Percentiles rank a stretch among this genome's conserved stretches.
Conservation (phyloP, 768 basidiomycete genomes). For the Phylloporus sp. region DNA sequence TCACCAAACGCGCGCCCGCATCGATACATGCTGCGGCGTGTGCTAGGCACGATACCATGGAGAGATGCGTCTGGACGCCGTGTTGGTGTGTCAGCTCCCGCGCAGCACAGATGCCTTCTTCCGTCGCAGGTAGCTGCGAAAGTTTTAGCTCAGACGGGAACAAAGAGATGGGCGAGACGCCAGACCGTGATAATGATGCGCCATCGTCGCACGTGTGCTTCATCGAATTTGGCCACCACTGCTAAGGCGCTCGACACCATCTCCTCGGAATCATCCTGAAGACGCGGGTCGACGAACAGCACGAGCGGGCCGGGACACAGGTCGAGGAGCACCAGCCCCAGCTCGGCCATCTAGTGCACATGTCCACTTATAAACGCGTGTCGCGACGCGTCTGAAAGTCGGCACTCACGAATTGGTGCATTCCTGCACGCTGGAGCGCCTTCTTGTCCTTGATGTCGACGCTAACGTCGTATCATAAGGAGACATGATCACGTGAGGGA, state of each 20-base stretch:
- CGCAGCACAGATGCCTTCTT: conserved; percentile 49
- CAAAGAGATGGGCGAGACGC: not conserved
- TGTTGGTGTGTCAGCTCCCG: conserved; percentile 34
- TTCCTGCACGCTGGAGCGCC: conserved; percentile 16
- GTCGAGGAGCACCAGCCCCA: conserved; percentile 43
- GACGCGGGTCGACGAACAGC: conserved; percentile 49
- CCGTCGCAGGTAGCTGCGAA: conserved; percentile 54
- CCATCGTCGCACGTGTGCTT: conserved; percentile 35
- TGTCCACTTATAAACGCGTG: not conserved
- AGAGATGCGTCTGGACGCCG: conserved; percentile 48
- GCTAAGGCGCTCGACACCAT: conserved; percentile 44
- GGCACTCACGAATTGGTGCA: conserved; percentile 32
- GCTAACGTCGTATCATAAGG: conserved; percentile 2
- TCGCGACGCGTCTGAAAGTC: not conserved
- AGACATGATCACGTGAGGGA: not conserved
- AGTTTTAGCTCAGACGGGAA: not conserved
- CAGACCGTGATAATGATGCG: conserved; percentile 49
- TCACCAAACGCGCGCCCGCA: conserved; percentile 45
- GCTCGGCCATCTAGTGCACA: conserved; percentile 49
- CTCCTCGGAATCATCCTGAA: conserved; percentile 31
- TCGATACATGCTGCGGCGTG: conserved; percentile 57
- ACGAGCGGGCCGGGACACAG: conserved; percentile 46
- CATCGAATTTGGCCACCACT: conserved; percentile 39
- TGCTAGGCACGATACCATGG: conserved; percentile 47
- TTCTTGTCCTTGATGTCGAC: conserved; percentile 12